These are phyloP conservation scores for Aspergillus awamori DNA, from an alignment of 2,329 filamentous ascomycete genomes.

Conservation along the genomic window DNA sequence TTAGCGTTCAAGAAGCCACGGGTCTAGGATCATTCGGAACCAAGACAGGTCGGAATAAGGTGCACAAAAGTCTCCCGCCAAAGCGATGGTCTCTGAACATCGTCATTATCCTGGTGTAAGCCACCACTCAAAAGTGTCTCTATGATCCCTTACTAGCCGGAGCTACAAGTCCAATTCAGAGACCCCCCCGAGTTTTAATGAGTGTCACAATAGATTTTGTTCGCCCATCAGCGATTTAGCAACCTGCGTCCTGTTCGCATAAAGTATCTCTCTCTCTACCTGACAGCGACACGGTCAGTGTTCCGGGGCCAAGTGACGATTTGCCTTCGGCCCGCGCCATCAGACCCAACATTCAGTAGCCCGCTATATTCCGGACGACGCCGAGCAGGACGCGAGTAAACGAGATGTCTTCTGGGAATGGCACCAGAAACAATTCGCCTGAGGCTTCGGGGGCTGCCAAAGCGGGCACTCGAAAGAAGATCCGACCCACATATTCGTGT, in stretches of 20 bases:
- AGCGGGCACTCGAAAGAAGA: constrained; percentile 26
- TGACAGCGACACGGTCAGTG: not conserved
- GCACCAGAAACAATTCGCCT: not conserved
- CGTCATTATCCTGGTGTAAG: constrained; percentile 8
- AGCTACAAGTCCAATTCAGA: not conserved
- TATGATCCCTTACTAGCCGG: constrained; percentile 6
- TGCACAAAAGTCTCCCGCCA: not conserved
- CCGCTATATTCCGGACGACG: not conserved
- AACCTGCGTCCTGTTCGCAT: not conserved
- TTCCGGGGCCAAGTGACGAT: not conserved
- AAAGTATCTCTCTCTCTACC: not conserved
- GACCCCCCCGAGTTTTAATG: not conserved
- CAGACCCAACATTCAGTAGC: not conserved
- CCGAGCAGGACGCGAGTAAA: not conserved
- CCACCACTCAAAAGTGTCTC: constrained; percentile 8
- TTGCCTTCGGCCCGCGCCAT: not conserved
- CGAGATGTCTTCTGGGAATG: not conserved
- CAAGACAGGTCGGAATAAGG: constrained; percentile 1
- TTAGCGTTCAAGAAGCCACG: constrained; percentile 3
- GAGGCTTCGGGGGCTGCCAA: constrained; percentile 7
- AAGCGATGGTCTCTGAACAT: constrained; percentile 1
- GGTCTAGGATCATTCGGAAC: not conserved
- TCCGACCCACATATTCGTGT: constrained; percentile 35
- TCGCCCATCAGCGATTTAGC: not conserved
- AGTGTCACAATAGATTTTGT: constrained; percentile 9